Base-by-base conservation (phyloP, 495 filamentous ascomycete genomes). In the Penicillium ucsense region DNA sequence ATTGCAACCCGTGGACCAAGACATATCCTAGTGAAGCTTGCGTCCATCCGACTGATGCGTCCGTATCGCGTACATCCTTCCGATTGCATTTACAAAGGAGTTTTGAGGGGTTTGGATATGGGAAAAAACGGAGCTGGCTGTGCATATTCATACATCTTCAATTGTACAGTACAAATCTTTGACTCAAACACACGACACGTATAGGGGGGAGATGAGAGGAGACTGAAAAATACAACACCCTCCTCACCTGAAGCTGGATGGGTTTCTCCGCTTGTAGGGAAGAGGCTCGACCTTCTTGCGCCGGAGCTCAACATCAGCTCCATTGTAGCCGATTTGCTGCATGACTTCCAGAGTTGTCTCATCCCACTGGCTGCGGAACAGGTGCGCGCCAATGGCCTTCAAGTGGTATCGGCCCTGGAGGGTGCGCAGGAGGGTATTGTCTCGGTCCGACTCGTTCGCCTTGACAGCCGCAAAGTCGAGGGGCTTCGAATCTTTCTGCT, bases 361-460 rank as follows among this genome's bases (percentile, higher is more conserved):
- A 62, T 99, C 92, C 88, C 89, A 99, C 50, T 83, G 65, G 52
- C 78, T 83, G 50, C 92, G 81, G 80, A 95, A 99, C 56, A 99
- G 67, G 61, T 78, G 82, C 33, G 86, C 83, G 44, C 92, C 92
- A 35, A 95, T 83, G 5, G 89, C 75, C 47, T 75, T 75, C 37
- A 95, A 70, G 34, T 67, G 62, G 59, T 84, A 78, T 52, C 80
- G 82, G 56, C 81, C 74, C 53, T 81, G 76, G 57, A 94, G 84
- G 38, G 75, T 74, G 53, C 88, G 79, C 49, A 94, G 64, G 50
- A 72, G 81, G 61, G 89, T 91, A 11, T 73, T 75, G 34, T 89
- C 80, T 35, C 88, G 64, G 43, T 67, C 60, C 9, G 59, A 60
- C 47, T 67, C 62, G 53, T 67, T 68, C 48, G 73, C 68, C 53